Base-by-base conservation (phyloP, 495 filamentous ascomycete species). In the Penicillium daleae region DNA sequence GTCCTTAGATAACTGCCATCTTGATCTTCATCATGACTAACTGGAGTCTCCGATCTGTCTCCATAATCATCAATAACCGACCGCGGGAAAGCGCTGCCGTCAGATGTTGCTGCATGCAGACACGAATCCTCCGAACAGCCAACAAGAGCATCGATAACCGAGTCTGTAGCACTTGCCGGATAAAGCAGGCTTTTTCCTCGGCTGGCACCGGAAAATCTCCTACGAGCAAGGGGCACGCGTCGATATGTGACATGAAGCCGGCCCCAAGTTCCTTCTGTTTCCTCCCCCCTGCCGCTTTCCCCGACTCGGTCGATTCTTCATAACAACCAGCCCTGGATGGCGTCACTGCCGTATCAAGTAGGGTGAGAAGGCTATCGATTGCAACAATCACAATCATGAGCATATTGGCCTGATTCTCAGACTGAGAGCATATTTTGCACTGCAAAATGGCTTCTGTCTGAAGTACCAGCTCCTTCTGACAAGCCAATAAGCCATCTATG, bases 31-130 rank as follows among this genome's bases (percentile, higher is more conserved):
- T 70, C 60, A 77, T 72, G 15, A 79, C 62, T 19, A 71, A 26
- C 53, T 75, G 73, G 62, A 79, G 50, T 53, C 73, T 65, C 37
- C 66, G 65, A 57, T 79, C 71, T n/a, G 76, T 77, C 56, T 77
- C 75, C 64, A 70, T 69, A 12, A 79, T 75, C 76, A 80, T 78
- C 1, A 71, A 55, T 50, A 74, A 35, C 35, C 66, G 66, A 4
- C 76, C 74, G 5, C 64, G 57, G 0, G 68, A 67, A 1, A 73
- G 63, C 0, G 68, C 62, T 2, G 59, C 59, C 17, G 68, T 37
- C 24, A 71, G 22, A 29, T 70, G 54, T 27, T 74, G 63, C 56
- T 76, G 71, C 56, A 69, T 69, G 46, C 70, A 75, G 17, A 59
- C 33, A 31, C 66, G 67, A 44, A 76, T 74, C 9, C 66, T 68